Evolutionary conservation across 257 asterid species (phyloP).

Genomic region (Cordia subcordata): DNA sequence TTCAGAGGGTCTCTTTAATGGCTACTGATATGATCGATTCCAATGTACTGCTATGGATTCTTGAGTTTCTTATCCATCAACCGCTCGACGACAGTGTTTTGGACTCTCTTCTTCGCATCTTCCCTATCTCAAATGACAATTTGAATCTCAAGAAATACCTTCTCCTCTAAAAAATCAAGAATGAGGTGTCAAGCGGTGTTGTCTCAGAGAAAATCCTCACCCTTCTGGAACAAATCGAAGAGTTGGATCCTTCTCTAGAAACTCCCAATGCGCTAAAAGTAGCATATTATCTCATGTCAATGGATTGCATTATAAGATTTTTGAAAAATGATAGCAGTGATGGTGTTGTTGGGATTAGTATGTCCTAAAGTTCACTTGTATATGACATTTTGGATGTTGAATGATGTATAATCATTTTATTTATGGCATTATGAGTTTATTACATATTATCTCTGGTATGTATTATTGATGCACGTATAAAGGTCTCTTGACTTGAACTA

Average conservation of each 20-base stretch:
- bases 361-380: no score
- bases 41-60: slow-evolving; percentile 48
- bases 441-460: no score
- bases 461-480: no score
- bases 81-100: slow-evolving; percentile 40
- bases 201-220: slow-evolving; percentile 47
- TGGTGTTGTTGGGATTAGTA: no score
- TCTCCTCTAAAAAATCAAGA: slow-evolving; percentile 43
- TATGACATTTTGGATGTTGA: no score
- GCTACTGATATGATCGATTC: slow-evolving; percentile 18
- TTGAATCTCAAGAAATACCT: slow-evolving; percentile 26
- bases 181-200: slow-evolving; percentile 16
- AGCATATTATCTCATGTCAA: slow-evolving; percentile 66
- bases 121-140: slow-evolving; percentile 37
- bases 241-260: slow-evolving; percentile 23
- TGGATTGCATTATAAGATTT: slow-evolving; percentile 46
- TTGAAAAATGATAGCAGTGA: slow-evolving; percentile 9
- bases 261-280: slow-evolving; percentile 37
- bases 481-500: no score
- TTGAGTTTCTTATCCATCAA: slow-evolving; percentile 46
- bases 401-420: no score
- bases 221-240: slow-evolving; percentile 46
- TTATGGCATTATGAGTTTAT: no score
- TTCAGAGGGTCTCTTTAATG: no score
- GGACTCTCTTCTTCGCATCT: slow-evolving; percentile 25